Evolutionary conservation across 1,139 yeast species (phyloP), one percentile per base, ranked within the genome.

Genomic region (Candida labiduridarum): DNA sequence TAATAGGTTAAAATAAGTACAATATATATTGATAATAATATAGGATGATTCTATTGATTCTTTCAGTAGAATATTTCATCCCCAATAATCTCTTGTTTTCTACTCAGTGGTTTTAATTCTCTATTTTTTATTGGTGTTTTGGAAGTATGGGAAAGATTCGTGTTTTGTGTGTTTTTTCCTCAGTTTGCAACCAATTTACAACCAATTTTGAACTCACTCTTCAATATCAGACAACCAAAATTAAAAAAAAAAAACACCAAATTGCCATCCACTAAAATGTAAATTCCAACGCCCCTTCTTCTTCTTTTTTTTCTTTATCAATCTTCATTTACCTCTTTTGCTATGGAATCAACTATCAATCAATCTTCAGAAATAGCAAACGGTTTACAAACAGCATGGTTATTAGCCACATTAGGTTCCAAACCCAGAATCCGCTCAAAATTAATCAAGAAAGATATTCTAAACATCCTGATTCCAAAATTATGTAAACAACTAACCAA

Each of bases 401-500:
- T 65, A 19, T 50, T 65, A 27, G 78, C 83, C 1, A 80, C 83
- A 1, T 58, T 80, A 49, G 84, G 82, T 0, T 64, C 72, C 22
- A 71, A 67, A 52, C 47, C 51, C n/a, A 54, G 43, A 41, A 49
- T 53, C 44, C 49, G 50, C 50, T 51, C 48, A 41, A 69, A 62
- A 49, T 59, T 66, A 7, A 58, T 71, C n/a, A 72, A 67, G 54
- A 68, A 60, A 40, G 75, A 71, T 16, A 68, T 80, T 10, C 61
- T 72, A 15, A 59, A 66, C 1, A 63, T 78, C 0, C 77, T 82
- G 1, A 80, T 83, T 29, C 84, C 85, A 0, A 61, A 66, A 9
- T 68, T 78, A 0, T 81, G 86, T 56, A 54, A 56, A 1, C 65
- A 65, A 5, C 65, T 80, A 41, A 59, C 65, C 6, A 50, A 59